Conservation (phyloP, 2,329 filamentous ascomycete species). For the Trichoderma endophyticum region DNA sequence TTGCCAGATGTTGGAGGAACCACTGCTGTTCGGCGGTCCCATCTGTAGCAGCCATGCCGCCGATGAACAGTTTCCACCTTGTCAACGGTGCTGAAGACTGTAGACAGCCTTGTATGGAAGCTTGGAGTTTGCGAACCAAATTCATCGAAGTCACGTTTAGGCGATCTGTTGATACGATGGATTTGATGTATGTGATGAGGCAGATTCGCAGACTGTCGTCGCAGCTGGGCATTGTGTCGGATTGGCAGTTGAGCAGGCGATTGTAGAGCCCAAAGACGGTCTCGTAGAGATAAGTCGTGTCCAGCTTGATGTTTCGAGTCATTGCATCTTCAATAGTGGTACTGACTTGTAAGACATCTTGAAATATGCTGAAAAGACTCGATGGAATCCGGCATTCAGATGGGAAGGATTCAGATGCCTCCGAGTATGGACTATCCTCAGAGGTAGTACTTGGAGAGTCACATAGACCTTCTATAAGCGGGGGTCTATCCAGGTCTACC, state of each 20-base stretch:
- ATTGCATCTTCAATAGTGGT: background rate
- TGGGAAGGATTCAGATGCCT: background rate
- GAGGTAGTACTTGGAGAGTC: background rate
- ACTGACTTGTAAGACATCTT: background rate
- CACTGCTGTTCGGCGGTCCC: background rate
- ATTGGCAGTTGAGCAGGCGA: conserved; percentile 2
- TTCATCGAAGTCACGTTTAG: background rate
- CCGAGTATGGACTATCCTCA: background rate
- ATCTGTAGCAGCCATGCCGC: background rate
- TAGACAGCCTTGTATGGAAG: background rate
- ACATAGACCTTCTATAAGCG: background rate
- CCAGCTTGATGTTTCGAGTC: background rate
- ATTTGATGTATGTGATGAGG: conserved; percentile 9
- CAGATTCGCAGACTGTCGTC: background rate
- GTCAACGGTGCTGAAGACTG: background rate
- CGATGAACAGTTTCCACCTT: conserved; percentile 1
- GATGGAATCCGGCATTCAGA: background rate
- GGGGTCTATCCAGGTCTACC: background rate
- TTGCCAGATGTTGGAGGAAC: background rate
- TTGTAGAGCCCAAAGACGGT: conserved; percentile 6
- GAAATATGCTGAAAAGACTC: background rate
- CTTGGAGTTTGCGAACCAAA: background rate
- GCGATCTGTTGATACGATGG: background rate
- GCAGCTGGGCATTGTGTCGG: background rate
- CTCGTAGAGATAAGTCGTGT: background rate